Evolutionary conservation across 139 green algal species (phyloP).

Genomic region (Spirogloea muscicola): DNA sequence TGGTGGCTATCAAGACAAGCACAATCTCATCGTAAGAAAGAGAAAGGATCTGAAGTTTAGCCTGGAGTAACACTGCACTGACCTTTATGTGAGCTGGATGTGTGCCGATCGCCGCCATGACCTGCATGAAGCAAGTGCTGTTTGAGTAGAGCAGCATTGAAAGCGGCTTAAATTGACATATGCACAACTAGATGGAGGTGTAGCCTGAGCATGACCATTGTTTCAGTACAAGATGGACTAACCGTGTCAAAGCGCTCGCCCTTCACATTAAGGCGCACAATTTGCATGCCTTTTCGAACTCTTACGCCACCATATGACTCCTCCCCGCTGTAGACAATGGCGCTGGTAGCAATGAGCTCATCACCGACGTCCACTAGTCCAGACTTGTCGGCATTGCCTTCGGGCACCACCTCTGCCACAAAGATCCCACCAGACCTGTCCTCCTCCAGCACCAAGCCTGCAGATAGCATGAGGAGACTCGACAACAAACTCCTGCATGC

Average conservation of each 20-base stretch:
- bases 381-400: slow-evolving; percentile 39
- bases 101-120: too few relatives aligned
- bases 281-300: slow-evolving; percentile 36
- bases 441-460: slow-evolving; percentile 43
- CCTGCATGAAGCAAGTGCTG: too few relatives aligned
- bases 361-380: slow-evolving; percentile 40
- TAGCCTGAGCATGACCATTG: too few relatives aligned
- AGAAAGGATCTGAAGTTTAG: too few relatives aligned
- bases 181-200: too few relatives aligned
- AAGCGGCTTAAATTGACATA: too few relatives aligned
- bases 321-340: slow-evolving; percentile 34
- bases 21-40: too few relatives aligned
- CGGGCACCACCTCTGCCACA: slow-evolving; percentile 33
- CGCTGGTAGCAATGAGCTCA: slow-evolving; percentile 46
- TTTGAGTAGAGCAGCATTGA: too few relatives aligned
- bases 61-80: too few relatives aligned
- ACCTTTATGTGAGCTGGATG: too few relatives aligned
- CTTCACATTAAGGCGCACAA: slow-evolving; percentile 37
- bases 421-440: slow-evolving; percentile 39
- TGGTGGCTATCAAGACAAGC: too few relatives aligned
- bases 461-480: neutral
- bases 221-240: too few relatives aligned
- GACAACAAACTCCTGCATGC: slow-evolving; percentile 2
- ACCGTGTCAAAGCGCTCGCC: slow-evolving; percentile 42
- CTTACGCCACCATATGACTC: slow-evolving; percentile 34